Conservation (phyloP, 441 rosid species). For the Populus hybrid region DNA sequence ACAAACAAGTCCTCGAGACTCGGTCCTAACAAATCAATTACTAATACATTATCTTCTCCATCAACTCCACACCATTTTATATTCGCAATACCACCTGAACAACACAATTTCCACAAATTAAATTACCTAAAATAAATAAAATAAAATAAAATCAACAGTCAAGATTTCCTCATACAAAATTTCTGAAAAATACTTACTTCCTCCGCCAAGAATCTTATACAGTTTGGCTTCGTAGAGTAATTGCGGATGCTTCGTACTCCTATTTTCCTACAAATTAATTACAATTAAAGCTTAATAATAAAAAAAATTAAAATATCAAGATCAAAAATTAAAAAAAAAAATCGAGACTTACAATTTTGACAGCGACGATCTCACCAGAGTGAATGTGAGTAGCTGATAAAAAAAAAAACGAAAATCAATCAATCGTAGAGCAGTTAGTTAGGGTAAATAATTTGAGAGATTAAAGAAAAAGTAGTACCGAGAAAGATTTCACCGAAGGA, state of each 20-base stretch:
- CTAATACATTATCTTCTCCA: conserved; percentile 48
- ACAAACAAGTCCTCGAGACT: conserved; percentile 63
- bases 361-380: conserved; percentile 92
- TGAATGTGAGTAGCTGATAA: conserved; percentile 82
- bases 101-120: neutral
- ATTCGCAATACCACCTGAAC: conserved; percentile 48
- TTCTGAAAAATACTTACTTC: conserved; percentile 39
- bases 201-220: conserved; percentile 76
- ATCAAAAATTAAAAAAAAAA: neutral
- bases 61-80: conserved; percentile 59
- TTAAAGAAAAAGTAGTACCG: conserved; percentile 37
- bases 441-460: neutral
- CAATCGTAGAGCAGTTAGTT: neutral
- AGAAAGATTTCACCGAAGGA: conserved; percentile 90
- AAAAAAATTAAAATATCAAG: conserved; percentile 1
- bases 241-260: conserved; percentile 75
- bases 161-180: neutral
- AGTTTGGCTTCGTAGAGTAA: conserved; percentile 72
- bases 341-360: conserved; percentile 73
- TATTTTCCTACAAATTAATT: conserved; percentile 49
- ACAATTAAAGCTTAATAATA: neutral
- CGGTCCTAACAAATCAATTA: conserved; percentile 60
- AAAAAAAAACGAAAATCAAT: neutral
- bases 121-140: conserved; percentile 10
- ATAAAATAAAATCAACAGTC: neutral